phyloP scores from a whole-genome alignment of 1,284 basidiomycete genomes.

The Exobasidium rhododendri region DNA sequence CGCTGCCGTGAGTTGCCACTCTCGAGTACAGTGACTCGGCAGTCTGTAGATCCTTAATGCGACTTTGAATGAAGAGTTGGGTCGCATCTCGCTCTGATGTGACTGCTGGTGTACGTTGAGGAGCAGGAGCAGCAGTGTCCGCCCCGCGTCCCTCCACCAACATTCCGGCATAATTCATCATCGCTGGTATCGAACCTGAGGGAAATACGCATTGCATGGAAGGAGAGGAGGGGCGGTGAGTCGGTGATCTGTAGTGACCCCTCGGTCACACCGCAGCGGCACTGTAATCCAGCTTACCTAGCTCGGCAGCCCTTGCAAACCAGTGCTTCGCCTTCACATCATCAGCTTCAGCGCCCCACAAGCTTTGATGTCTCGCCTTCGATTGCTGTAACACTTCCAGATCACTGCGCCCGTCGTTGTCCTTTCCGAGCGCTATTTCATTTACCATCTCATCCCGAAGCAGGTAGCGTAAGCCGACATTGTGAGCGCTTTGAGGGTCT shows the following conservation, averaged over 20 bases:
- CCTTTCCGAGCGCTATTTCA: constrained; percentile 3
- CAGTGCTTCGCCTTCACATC: constrained; percentile 3
- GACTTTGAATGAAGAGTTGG: not conserved
- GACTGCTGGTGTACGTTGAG: not conserved
- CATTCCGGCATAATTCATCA: constrained; percentile 14
- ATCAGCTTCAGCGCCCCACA: constrained; percentile 11
- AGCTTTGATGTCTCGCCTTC: not conserved
- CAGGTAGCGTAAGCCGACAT: constrained; percentile 18
- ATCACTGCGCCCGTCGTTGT: constrained; percentile 3
- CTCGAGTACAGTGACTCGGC: constrained; percentile 10
- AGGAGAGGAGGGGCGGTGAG: not conserved
- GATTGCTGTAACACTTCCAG: constrained; percentile 5
- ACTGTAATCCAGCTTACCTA: not conserved
- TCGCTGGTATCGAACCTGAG: constrained; percentile 8
- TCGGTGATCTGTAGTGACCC: not conserved
- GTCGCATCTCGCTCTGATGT: not conserved
- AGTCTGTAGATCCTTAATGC: not conserved
- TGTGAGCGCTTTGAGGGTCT: constrained; percentile 17
- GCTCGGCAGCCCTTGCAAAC: constrained; percentile 9
- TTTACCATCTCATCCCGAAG: constrained; percentile 12
- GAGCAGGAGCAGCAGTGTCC: not conserved
- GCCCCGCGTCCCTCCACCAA: constrained; percentile 11
- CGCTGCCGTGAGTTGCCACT: constrained; percentile 7
- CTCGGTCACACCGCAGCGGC: not conserved
- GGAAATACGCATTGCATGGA: too few species aligned